These are phyloP conservation scores for Aspergillus glaucus DNA, from an alignment of 2,329 filamentous ascomycete species.

Conservation along the genomic window DNA sequence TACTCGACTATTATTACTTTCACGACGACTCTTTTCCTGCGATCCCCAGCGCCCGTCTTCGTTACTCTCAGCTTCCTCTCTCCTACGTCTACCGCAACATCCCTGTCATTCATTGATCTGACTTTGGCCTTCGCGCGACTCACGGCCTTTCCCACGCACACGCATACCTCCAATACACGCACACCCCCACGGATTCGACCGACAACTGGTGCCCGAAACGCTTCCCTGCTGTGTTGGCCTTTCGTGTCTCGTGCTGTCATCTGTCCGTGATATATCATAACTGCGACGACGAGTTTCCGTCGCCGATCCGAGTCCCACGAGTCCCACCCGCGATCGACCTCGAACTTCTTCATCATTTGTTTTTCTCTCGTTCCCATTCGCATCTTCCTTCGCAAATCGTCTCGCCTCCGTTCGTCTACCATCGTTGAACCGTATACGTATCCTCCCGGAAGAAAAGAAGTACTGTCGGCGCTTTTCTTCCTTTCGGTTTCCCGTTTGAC, in stretches of 20 bases:
- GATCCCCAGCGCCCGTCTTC: too few species aligned
- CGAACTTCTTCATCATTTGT: not conserved
- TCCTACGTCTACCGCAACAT: too few species aligned
- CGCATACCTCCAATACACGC: too few species aligned
- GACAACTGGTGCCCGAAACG: slow-evolving; percentile 27
- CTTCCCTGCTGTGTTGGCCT: slow-evolving; percentile 22
- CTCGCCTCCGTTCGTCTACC: not conserved
- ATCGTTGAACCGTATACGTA: too few species aligned
- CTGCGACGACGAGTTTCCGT: not conserved
- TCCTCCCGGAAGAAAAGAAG: not conserved
- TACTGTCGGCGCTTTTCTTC: not conserved
- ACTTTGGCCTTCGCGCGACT: slow-evolving; percentile 19
- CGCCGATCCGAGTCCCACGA: slow-evolving; percentile 1
- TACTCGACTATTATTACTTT: too few species aligned
- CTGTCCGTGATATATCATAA: not conserved
- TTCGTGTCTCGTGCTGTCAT: slow-evolving; percentile 5
- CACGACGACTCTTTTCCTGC: too few species aligned
- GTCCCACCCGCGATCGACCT: slow-evolving; percentile 2
- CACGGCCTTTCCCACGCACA: slow-evolving; percentile 17
- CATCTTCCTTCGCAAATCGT: not conserved
- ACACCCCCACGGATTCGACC: slow-evolving; percentile 8
- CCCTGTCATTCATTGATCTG: too few species aligned
- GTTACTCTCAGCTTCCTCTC: too few species aligned
- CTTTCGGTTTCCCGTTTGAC: not conserved
- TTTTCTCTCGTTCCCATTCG: not conserved